Percentiles rank a stretch among this genome's conserved stretches.
These are phyloP conservation scores for Cynara cardunculus DNA, from an alignment of 129 eudicot species.

Conservation along the genomic window DNA sequence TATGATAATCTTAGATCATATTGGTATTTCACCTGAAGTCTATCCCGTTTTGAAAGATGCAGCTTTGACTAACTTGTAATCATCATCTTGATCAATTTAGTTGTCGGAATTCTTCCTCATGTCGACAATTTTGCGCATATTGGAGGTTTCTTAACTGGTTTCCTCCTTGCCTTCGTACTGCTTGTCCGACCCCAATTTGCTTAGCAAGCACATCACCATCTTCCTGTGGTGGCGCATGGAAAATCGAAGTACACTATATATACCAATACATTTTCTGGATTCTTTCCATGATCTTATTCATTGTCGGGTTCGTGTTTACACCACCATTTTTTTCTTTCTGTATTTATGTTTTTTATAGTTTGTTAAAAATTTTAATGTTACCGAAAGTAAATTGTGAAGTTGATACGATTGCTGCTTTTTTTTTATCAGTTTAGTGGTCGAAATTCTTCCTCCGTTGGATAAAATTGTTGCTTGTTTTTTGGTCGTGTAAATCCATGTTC, in stretches of 20 bases:
- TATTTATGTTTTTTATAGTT: neutral
- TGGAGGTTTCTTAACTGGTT: constrained; percentile 81
- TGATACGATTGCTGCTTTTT: too few relatives aligned
- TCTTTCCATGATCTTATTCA: constrained; percentile 45
- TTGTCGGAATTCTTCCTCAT: constrained; percentile 86
- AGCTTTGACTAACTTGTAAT: constrained; percentile 60
- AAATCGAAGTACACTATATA: constrained; percentile 57
- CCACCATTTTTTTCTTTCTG: neutral
- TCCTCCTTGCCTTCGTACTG: constrained; percentile 73
- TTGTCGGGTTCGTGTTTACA: constrained; percentile 56
- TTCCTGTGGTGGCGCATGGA: constrained; percentile 50
- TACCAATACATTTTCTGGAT: constrained; percentile 59
- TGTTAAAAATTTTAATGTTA: neutral
- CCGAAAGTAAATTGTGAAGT: neutral
- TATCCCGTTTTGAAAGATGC: constrained; percentile 46
- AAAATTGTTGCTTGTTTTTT: neutral
- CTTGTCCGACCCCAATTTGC: constrained; percentile 76
- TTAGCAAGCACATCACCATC: constrained; percentile 54
- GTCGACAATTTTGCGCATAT: constrained; percentile 90
- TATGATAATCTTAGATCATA: neutral
- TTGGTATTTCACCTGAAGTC: neutral
- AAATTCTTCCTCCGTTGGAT: too few relatives aligned
- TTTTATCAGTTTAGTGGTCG: too few relatives aligned
- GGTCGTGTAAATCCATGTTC: neutral
- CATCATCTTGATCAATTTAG: constrained; percentile 73